Evolutionary conservation across 2,329 filamentous ascomycete species (phyloP), one percentile per base, ranked within the genome.

Genomic region (Paraphoma chrysanthemicola): DNA sequence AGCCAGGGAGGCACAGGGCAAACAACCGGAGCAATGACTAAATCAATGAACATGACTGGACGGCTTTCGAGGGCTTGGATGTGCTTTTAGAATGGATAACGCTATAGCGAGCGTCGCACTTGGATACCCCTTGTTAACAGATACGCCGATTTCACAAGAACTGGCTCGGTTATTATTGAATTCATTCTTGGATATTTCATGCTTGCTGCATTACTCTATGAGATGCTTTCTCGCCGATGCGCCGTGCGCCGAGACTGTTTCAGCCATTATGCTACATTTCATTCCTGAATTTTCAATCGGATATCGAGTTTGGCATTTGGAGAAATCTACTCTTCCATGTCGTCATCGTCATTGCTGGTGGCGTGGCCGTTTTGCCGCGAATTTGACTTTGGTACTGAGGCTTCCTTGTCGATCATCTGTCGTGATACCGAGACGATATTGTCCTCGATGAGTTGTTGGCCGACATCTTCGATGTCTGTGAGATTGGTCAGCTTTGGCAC

Each of bases 331-430:
- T 74, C 72, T 18, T 75, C 72, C 64, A 76, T 72, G 14, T 76
- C 74, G 42, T 73, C 72, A 41, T 75, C 73, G 28, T 68, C 70
- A 17, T 71, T 70, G 28, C 62, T 63, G 10, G 60, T 60, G 9
- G 66, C 60, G 17, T 65, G 64, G 29, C 67, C 72, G 38, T 70
- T 73, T 41, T 71, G 67, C 59, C 67, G 59, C 11, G 57, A 49
- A 44, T 67, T 72, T 5, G 69, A 59, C 56, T 77, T 77, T 86
- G 94, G 92, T 79, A 96, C 91, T 5, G 93, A 95, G 3, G 95
- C 95, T 79, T 99, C 95, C 82, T 98, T 98, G 82, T 98, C 95
- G 72, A 99, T 98, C 94, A 99, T 97, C 79, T 98, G 95, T 77
- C 94, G 86, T 64, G 93, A 96, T n/a, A 99, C 93, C 3, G 93